Base-by-base conservation (phyloP, 2,329 filamentous ascomycete genomes). In the Colletotrichum salicis region DNA sequence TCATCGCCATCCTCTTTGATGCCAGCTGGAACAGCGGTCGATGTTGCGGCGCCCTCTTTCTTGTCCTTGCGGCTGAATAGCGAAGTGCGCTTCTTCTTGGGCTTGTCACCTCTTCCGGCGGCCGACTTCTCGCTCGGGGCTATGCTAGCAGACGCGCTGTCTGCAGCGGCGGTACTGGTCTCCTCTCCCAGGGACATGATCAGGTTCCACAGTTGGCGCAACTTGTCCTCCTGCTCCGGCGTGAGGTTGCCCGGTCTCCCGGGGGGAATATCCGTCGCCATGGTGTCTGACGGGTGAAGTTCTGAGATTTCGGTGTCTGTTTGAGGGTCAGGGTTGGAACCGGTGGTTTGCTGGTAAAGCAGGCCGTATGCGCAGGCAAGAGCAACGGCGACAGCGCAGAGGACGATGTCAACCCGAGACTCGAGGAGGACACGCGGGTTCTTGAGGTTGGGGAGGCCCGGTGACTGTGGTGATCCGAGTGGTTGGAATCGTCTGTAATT, bases 171-270 rank as follows among this genome's bases (percentile, higher is more conserved):
- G 52, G 11, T 56, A 58, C 71, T 76, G 51, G 77, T 71, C 7
- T 75, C 76, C 10, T 83, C 80, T 31, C 82, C 76, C 56, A 97
- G 86, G 74, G 93, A 91, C 75, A 97, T 88, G 51, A 94, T 87
- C 65, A 91, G 85, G 15, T 88, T 83, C 96, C 96, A 99, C 76
- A 98, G 88, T 81, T 97, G 93, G 78, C 92, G 93, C 70, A 99
- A 86, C 84, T 97, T 98, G 74, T 89, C 89, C 77, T 97, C 94
- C 83, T 99, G 91, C 74, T 98, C 95, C 3, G 90, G 82, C n/a
- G 95, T 98, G 70, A 99, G 87, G 76, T 94, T 97, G 71, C 94
- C 95, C 66, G 94, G 89, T 73, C 95, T 91, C 64, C 96, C 96
- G 48, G 92, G 89, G 56, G 87, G 88, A 27, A 79, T 73, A 76